phyloP scores from a whole-genome alignment of 805 yeast genomes.

The Candida tammaniensis region DNA sequence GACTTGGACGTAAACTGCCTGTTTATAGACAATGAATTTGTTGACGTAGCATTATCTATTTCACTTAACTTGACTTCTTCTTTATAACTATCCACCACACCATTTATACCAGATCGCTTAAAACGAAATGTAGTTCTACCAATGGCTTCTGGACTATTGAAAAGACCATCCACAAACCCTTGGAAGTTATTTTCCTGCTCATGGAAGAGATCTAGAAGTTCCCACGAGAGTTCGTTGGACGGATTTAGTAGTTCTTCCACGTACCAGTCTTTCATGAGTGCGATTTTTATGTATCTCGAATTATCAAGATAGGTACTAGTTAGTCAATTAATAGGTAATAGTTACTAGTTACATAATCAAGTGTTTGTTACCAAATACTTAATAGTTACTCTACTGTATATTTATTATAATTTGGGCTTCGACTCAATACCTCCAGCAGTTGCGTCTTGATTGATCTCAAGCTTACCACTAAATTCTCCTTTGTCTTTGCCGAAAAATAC shows the following conservation, averaged over 20 bases:
- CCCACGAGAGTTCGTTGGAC: constrained; percentile 60
- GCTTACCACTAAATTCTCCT: constrained; percentile 42
- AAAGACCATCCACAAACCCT: constrained; percentile 45
- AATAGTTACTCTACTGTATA: too few relatives aligned
- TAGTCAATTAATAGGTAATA: too few relatives aligned
- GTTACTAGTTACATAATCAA: too few relatives aligned
- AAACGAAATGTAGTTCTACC: constrained; percentile 66
- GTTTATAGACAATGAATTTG: constrained; percentile 69
- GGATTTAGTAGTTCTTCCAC: constrained; percentile 58
- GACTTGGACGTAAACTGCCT: constrained; percentile 62
- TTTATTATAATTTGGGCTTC: constrained; percentile 49
- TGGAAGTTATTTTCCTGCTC: constrained; percentile 24
- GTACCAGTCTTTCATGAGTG: constrained; percentile 5
- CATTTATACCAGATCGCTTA: constrained; percentile 72
- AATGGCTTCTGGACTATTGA: constrained; percentile 57
- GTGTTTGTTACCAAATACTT: too few relatives aligned
- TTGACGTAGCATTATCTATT: constrained; percentile 57
- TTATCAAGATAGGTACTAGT: too few relatives aligned
- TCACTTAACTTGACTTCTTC: constrained; percentile 48
- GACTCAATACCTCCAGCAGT: constrained; percentile 54
- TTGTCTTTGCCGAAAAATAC: constrained; percentile 78
- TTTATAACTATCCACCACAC: constrained; percentile 57
- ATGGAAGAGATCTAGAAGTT: constrained; percentile 68
- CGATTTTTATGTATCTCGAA: too few relatives aligned
- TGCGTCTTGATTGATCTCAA: constrained; percentile 56